A percentile compares a stretch with the other conserved stretches of the same genome.
Conservation (phyloP, 306 rosid genomes). For the Begonia fuchsioides region DNA sequence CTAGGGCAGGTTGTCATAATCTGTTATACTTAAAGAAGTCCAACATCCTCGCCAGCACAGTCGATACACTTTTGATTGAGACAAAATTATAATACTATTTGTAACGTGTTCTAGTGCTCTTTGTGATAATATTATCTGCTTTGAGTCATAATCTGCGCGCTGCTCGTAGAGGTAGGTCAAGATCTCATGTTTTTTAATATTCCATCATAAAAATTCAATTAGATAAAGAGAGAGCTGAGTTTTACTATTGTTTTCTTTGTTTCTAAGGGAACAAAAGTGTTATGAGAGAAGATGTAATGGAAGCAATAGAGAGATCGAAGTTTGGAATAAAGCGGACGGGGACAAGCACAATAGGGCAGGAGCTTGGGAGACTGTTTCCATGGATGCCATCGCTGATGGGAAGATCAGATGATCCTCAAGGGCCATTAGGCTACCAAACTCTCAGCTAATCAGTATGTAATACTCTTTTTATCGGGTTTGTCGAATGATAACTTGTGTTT, state of each 20-base stretch:
- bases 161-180: slow-evolving; percentile 73
- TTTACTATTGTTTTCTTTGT: background rate
- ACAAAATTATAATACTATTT: too few species aligned
- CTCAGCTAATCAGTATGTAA: slow-evolving; percentile 32
- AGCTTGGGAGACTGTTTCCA: slow-evolving; percentile 64
- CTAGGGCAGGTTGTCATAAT: too few species aligned
- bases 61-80: too few species aligned
- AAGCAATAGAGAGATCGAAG: slow-evolving; percentile 89
- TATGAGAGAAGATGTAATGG: slow-evolving; percentile 79
- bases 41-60: too few species aligned
- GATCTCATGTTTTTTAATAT: too few species aligned
- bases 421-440: slow-evolving; percentile 76
- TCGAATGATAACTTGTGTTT: background rate
- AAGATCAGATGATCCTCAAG: slow-evolving; percentile 38
- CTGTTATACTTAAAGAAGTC: too few species aligned
- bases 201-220: too few species aligned
- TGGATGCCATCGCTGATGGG: slow-evolving; percentile 78
- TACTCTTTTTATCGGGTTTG: background rate
- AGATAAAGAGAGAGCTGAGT: background rate
- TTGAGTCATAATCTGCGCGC: too few species aligned
- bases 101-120: too few species aligned
- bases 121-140: too few species aligned
- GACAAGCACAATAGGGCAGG: slow-evolving; percentile 46
- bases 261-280: slow-evolving; percentile 30
- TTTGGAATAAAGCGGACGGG: slow-evolving; percentile 58